Conservation (phyloP, 148 eudicot species). For the Spergularia marina region DNA sequence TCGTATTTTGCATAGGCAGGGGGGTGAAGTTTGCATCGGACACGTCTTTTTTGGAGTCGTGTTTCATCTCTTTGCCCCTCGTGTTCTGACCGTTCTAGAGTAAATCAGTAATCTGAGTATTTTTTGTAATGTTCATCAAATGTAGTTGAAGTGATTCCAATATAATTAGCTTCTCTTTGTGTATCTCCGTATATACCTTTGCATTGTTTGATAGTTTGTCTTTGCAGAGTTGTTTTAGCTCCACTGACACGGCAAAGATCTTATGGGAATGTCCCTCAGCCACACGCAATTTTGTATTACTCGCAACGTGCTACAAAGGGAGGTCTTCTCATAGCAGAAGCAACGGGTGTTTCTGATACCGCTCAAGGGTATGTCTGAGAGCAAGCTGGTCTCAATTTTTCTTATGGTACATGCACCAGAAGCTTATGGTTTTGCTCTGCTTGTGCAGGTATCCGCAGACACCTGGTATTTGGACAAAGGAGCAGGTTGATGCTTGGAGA, state of each 20-base stretch:
- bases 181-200: background rate
- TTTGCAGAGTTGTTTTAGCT: constrained; percentile 42
- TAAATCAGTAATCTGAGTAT: too few relatives aligned
- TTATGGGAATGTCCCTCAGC: constrained; percentile 44
- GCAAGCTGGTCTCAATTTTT: background rate
- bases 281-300: constrained; percentile 43
- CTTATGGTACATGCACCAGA: background rate
- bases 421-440: background rate
- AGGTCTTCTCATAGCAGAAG: constrained; percentile 50
- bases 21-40: too few relatives aligned
- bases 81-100: too few relatives aligned
- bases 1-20: too few relatives aligned
- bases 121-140: too few relatives aligned
- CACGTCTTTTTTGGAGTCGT: too few relatives aligned
- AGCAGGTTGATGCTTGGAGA: constrained; percentile 58
- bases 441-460: constrained; percentile 30
- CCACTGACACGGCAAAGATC: constrained; percentile 48
- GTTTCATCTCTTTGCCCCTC: too few relatives aligned
- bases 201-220: background rate
- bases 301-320: constrained; percentile 49
- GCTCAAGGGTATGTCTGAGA: constrained; percentile 38
- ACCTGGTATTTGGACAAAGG: constrained; percentile 55
- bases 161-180: too few relatives aligned
- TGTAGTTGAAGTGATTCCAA: too few relatives aligned
- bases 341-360: constrained; percentile 43